These are phyloP conservation scores for Euphorbia lathyris DNA, from an alignment of 345 rosid species.

Conservation along the genomic window DNA sequence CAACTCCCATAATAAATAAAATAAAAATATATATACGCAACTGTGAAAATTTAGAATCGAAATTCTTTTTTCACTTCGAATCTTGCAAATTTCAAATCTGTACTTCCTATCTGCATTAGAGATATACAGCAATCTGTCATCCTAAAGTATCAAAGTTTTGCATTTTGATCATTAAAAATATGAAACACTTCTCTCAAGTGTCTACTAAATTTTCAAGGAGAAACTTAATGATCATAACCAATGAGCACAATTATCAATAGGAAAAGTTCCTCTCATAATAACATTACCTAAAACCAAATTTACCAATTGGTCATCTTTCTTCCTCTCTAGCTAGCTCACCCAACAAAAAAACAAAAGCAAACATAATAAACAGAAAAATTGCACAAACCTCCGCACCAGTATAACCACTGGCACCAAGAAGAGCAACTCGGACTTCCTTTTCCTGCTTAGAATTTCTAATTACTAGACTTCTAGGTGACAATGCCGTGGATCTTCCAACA, in stretches of 20 bases:
- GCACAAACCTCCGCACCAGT: constrained; percentile 93
- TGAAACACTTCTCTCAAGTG: too few relatives aligned
- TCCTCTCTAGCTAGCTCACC: too few relatives aligned
- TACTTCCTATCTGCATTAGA: background rate
- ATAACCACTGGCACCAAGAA: constrained; percentile 98
- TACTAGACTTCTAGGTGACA: constrained; percentile 40
- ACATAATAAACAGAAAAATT: background rate
- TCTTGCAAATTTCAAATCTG: background rate
- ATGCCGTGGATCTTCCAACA: constrained; percentile 35
- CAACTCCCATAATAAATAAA: background rate
- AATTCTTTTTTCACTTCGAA: background rate
- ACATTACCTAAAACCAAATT: too few relatives aligned
- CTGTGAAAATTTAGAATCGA: background rate
- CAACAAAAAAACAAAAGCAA: too few relatives aligned
- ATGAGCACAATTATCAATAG: background rate
- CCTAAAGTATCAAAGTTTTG: too few relatives aligned
- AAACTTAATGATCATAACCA: background rate
- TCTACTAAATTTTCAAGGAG: background rate
- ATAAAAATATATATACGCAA: background rate
- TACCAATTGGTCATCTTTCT: too few relatives aligned
- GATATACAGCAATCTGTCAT: too few relatives aligned
- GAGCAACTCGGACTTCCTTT: constrained; percentile 70
- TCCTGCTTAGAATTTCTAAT: constrained; percentile 31
- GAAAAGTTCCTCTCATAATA: background rate
- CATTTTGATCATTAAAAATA: too few relatives aligned